Evolutionary conservation across 1,284 basidiomycete species (phyloP).

Genomic region (Xerocomus minutiporus): DNA sequence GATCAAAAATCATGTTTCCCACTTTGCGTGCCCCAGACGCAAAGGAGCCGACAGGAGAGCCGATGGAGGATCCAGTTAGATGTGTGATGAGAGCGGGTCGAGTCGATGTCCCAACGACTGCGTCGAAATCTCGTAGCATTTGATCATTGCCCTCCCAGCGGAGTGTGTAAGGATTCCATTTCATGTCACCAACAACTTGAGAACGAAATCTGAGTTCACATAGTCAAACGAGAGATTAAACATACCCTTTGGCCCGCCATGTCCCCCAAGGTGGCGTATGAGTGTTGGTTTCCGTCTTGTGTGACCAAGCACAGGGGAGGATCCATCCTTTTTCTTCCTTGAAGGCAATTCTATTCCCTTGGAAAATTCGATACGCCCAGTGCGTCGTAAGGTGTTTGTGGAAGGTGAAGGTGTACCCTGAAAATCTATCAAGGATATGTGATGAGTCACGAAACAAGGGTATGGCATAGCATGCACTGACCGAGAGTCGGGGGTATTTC

Average conservation of each 20-base stretch:
- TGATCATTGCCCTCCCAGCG: conserved; percentile 95
- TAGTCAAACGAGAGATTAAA: conserved; percentile 12
- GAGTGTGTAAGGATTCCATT: conserved; percentile 84
- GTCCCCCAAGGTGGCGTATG: conserved; percentile 79
- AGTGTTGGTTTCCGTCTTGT: conserved; percentile 73
- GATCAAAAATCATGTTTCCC: conserved; percentile 97
- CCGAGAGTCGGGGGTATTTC: conserved; percentile 36
- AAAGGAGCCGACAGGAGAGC: conserved; percentile 75
- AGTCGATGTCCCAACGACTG: conserved; percentile 72
- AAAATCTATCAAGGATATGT: conserved; percentile 17
- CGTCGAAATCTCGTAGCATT: conserved; percentile 85
- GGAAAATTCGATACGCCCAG: conserved; percentile 42
- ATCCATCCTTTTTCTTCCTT: conserved; percentile 53
- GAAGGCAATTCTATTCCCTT: conserved; percentile 36
- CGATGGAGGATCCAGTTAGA: conserved; percentile 74
- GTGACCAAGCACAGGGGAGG: conserved; percentile 40
- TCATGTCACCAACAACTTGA: conserved; percentile 90
- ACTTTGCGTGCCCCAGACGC: conserved; percentile 78
- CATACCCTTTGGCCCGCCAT: conserved; percentile 72
- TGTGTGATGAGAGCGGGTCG: conserved; percentile 96
- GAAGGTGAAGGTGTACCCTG: conserved; percentile 28
- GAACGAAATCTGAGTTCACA: conserved; percentile 14
- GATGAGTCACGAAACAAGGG: conserved; percentile 1
- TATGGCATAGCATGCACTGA: conserved; percentile 27
- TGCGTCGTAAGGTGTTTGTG: conserved; percentile 41